Percentiles rank a stretch among this genome's conserved stretches.
Evolutionary conservation across 176 grass and related monocot species (phyloP).

Genomic region (Phyllostachys edulis): DNA sequence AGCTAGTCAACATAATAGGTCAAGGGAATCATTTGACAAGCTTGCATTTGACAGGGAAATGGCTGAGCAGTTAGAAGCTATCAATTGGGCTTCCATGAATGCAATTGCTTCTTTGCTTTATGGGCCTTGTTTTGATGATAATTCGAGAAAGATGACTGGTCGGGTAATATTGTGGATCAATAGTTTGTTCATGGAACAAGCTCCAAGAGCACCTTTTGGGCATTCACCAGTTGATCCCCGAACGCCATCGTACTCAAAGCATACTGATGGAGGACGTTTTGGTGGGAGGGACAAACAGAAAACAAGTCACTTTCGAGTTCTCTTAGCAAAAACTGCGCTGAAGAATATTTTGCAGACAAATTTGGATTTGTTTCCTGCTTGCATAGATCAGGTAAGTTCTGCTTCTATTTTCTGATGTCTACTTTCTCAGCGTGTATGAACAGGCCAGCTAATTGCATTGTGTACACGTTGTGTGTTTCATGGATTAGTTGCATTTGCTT

Average conservation of each 20-base stretch:
- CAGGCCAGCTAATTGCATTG: background rate
- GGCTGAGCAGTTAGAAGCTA: constrained; percentile 81
- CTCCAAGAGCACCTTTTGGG: constrained; percentile 66
- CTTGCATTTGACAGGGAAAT: constrained; percentile 92
- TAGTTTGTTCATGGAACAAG: constrained; percentile 68
- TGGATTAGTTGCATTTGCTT: constrained; percentile 22
- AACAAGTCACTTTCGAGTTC: constrained; percentile 69
- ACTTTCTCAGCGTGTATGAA: constrained; percentile 15
- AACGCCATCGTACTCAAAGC: constrained; percentile 86
- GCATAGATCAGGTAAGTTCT: constrained; percentile 81
- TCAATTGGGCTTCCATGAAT: constrained; percentile 95
- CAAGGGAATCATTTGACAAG: constrained; percentile 95
- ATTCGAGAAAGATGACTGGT: constrained; percentile 89
- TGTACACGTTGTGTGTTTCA: background rate
- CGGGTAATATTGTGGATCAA: constrained; percentile 85
- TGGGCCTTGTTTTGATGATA: constrained; percentile 98
- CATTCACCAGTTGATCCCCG: constrained; percentile 86
- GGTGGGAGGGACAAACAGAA: constrained; percentile 81
- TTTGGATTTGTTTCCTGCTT: constrained; percentile 91
- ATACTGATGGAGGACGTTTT: constrained; percentile 69
- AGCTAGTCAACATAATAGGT: constrained; percentile 76
- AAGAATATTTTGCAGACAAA: constrained; percentile 95
- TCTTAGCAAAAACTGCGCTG: constrained; percentile 87
- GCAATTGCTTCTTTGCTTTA: constrained; percentile 91
- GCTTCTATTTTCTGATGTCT: constrained; percentile 21